Conservation (phyloP, 768 basidiomycete species). For the Guyanaporus albipodus region DNA sequence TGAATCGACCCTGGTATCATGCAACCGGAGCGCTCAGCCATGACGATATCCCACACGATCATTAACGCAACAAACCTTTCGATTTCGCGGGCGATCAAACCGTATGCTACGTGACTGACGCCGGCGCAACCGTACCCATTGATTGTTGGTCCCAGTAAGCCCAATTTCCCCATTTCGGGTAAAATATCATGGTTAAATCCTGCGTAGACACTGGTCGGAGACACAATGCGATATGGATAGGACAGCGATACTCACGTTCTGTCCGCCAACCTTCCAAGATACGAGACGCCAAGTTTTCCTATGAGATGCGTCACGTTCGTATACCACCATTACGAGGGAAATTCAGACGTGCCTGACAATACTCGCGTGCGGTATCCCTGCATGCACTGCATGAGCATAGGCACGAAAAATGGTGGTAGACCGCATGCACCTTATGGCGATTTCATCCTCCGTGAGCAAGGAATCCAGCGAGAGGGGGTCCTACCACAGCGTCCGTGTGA, state of each 20-base stretch:
- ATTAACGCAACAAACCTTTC: conserved; percentile 56
- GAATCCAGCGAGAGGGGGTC: conserved; percentile 81
- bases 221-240: background rate
- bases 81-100: conserved; percentile 89
- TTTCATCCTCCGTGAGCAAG: conserved; percentile 85
- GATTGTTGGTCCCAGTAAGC: conserved; percentile 89
- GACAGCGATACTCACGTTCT: conserved; percentile 55
- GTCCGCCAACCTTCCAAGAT: conserved; percentile 87
- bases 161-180: conserved; percentile 89
- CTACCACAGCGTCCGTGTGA: conserved; percentile 37
- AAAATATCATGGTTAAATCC: conserved; percentile 77
- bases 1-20: conserved; percentile 72
- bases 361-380: conserved; percentile 75
- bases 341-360: conserved; percentile 61
- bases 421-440: conserved; percentile 68
- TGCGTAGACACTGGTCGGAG: conserved; percentile 26
- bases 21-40: background rate
- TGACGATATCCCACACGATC: background rate
- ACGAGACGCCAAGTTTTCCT: conserved; percentile 84
- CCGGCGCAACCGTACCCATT: conserved; percentile 93
- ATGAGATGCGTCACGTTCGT: conserved; percentile 3
- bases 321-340: background rate
- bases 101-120: conserved; percentile 87
- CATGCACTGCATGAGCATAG: conserved; percentile 1
- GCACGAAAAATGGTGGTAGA: background rate